These are phyloP conservation scores for Ampelocalamus luodianensis DNA, from an alignment of 176 grass and related monocot species.

Conservation along the genomic window DNA sequence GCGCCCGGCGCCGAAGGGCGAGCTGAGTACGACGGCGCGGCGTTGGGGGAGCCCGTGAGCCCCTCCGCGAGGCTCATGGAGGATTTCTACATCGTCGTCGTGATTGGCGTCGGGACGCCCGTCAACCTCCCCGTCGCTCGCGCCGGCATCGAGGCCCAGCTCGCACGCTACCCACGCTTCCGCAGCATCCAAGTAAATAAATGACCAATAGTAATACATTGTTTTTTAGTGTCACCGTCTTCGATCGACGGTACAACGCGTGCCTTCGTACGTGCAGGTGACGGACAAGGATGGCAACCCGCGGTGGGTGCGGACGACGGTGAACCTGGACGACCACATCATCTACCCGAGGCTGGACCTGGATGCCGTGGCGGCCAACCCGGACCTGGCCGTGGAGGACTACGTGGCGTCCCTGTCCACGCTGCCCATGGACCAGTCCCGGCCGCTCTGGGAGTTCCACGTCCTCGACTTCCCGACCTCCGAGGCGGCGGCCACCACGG, in stretches of 20 bases:
- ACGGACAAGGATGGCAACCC: slow-evolving; percentile 38
- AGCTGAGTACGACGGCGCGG: background rate
- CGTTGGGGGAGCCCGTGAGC: slow-evolving; percentile 59
- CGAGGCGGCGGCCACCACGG: slow-evolving; percentile 54
- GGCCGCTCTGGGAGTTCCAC: slow-evolving; percentile 92
- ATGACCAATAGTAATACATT: background rate
- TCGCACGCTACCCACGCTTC: slow-evolving; percentile 79
- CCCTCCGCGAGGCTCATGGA: slow-evolving; percentile 68
- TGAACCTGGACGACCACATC: slow-evolving; percentile 70
- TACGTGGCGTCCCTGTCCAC: slow-evolving; percentile 79
- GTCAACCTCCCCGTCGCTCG: slow-evolving; percentile 51
- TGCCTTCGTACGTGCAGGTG: slow-evolving; percentile 40
- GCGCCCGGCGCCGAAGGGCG: background rate
- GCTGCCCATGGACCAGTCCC: slow-evolving; percentile 56
- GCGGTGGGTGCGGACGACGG: background rate
- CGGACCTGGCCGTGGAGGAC: slow-evolving; percentile 74
- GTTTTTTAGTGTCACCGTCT: background rate
- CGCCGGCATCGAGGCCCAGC: slow-evolving; percentile 65
- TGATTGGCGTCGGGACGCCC: slow-evolving; percentile 52
- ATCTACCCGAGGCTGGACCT: slow-evolving; percentile 60
- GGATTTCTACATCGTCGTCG: slow-evolving; percentile 72
- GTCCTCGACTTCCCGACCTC: slow-evolving; percentile 84
- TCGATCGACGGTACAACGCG: background rate
- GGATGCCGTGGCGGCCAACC: slow-evolving; percentile 32
- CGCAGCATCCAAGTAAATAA: slow-evolving; percentile 68